Evolutionary conservation across 2,329 filamentous ascomycete species (phyloP).

Genomic region (Pyrenophora seminiperda): DNA sequence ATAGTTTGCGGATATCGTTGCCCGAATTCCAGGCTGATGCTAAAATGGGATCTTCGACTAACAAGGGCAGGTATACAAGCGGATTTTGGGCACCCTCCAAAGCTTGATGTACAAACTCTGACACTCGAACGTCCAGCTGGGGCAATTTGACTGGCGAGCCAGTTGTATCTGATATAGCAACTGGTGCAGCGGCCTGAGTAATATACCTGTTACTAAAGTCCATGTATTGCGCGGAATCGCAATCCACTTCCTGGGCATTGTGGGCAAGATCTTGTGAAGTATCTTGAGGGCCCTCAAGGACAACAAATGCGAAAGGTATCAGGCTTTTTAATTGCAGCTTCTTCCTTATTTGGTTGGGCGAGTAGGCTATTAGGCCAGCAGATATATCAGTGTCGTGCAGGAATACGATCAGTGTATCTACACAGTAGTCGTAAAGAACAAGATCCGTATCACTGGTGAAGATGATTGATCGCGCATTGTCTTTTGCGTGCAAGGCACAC

Average conservation of each 20-base stretch:
- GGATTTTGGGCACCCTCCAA: constrained; percentile 22
- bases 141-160: constrained; percentile 19
- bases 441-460: constrained; percentile 90
- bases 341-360: constrained; percentile 52
- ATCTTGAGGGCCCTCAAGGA: constrained; percentile 40
- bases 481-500: constrained; percentile 70
- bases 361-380: constrained; percentile 46
- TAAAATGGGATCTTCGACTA: constrained; percentile 57
- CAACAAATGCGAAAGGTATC: constrained; percentile 49
- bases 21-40: constrained; percentile 52
- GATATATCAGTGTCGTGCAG: constrained; percentile 65
- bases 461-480: constrained; percentile 63
- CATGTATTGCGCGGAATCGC: constrained; percentile 26
- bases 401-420: constrained; percentile 67
- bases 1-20: constrained; percentile 42
- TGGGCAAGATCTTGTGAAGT: constrained; percentile 36
- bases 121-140: constrained; percentile 41
- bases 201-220: constrained; percentile 42
- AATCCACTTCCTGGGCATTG: constrained; percentile 29
- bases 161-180: constrained; percentile 4
- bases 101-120: constrained; percentile 39
- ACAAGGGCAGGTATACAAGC: constrained; percentile 66
- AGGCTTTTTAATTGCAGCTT: constrained; percentile 52
- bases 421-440: constrained; percentile 72
- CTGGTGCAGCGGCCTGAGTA: constrained; percentile 7